A percentile compares a stretch with the other conserved stretches of the same genome.
Evolutionary conservation across 257 asterid genomes (phyloP).

Genomic region (Capsicum baccatum): DNA sequence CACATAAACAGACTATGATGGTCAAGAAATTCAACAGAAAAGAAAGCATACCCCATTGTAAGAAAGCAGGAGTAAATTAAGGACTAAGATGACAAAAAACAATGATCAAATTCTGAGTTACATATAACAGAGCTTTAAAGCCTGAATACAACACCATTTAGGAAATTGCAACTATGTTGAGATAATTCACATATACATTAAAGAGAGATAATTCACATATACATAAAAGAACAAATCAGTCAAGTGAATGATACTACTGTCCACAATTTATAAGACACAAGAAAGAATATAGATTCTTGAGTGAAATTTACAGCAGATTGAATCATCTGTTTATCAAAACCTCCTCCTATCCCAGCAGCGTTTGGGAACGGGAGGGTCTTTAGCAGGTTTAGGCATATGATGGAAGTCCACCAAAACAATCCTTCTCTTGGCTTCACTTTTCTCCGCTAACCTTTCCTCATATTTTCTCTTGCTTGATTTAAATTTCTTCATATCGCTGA

Average conservation of each 20-base stretch:
- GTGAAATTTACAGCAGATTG: neutral
- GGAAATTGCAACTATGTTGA: neutral
- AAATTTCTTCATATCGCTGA: too few relatives aligned
- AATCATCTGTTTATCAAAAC: neutral
- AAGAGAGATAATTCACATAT: too few relatives aligned
- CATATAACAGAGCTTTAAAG: neutral
- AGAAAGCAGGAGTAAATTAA: neutral
- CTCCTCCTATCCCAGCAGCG: neutral
- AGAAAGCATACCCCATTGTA: too few relatives aligned
- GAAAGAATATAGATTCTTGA: too few relatives aligned
- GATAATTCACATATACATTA: too few relatives aligned
- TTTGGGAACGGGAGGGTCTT: neutral
- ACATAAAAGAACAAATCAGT: neutral
- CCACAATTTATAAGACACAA: neutral
- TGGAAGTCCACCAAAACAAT: neutral
- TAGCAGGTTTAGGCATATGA: neutral
- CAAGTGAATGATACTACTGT: neutral
- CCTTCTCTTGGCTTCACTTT: neutral
- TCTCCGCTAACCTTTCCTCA: neutral
- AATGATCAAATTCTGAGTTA: neutral
- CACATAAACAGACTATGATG: too few relatives aligned
- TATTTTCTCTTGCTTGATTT: neutral
- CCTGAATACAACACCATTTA: neutral
- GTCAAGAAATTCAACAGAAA: too few relatives aligned
- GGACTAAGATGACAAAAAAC: neutral